Evolutionary conservation across 345 rosid genomes (phyloP).

Genomic region (Gossypium turneri): DNA sequence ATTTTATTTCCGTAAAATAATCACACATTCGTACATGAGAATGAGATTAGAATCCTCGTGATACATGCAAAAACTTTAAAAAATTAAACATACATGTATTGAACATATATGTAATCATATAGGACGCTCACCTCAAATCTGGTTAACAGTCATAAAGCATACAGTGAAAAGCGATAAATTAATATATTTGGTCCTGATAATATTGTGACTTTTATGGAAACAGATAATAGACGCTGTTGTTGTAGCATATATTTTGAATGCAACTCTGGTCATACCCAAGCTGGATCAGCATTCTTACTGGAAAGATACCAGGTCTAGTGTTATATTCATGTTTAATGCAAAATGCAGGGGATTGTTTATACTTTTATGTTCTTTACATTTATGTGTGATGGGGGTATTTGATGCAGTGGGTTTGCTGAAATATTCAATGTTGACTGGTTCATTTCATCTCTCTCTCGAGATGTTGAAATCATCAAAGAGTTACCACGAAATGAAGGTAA

Average conservation of each 20-base stretch:
- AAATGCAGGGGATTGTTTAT: constrained; percentile 7
- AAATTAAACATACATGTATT: too few species aligned
- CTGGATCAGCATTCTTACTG: constrained; percentile 86
- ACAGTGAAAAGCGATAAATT: background rate
- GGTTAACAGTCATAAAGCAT: background rate
- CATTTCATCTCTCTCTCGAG: constrained; percentile 60
- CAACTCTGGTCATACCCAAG: constrained; percentile 83
- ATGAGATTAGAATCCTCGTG: too few species aligned
- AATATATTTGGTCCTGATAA: constrained; percentile 1
- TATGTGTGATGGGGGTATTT: constrained; percentile 20
- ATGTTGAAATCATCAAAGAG: constrained; percentile 63
- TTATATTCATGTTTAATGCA: background rate
- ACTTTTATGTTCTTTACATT: background rate
- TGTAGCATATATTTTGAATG: constrained; percentile 90
- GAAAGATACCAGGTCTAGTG: constrained; percentile 74
- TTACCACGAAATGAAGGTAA: constrained; percentile 57
- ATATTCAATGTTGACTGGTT: constrained; percentile 83
- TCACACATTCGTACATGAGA: too few species aligned
- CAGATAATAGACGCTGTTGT: constrained; percentile 91
- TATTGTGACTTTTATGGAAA: constrained; percentile 7
- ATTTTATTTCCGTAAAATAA: background rate
- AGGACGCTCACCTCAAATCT: background rate
- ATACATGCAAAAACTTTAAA: too few species aligned
- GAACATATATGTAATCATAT: background rate
- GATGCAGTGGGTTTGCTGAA: constrained; percentile 71